Base-by-base conservation (phyloP, 257 asterid genomes). In the Buddleja alternifolia region DNA sequence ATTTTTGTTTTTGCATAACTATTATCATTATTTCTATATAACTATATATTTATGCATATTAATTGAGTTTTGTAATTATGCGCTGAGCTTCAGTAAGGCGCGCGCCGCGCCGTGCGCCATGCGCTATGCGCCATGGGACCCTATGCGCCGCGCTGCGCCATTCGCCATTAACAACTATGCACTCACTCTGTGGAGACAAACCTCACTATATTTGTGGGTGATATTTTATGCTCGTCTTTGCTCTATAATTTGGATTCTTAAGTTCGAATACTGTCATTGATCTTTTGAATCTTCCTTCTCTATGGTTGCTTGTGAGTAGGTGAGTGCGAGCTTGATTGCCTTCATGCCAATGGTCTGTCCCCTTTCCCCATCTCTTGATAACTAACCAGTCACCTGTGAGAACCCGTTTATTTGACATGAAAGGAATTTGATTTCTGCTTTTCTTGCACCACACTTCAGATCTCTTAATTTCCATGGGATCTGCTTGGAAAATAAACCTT, bases 171-270 rank as follows among this genome's bases (percentile, higher is more conserved):
- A n/a, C n/a, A n/a, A n/a, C n/a, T n/a, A n/a, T n/a, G n/a, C n/a
- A n/a, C n/a, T n/a, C 50, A 48, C 61, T 67, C 60, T 60, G 54
- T 60, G 16, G 47, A 46, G 34, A 51, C 71, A 36, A 48, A 40
- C 62, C 8, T 46, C 23, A 60, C 53, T 36, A 70, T 58, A 20
- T 58, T 55, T 63, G 0, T 60, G 58, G 19, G 54, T 62, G 62
- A 40, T 24, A 64, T n/a, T 9, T 50, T 51, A 10, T 16, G 47
- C 44, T 32, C 17, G 52, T 44, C 45, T 47, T 56, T 67, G 20
- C 78, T 29, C 19, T n/a, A 4, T 56, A 48, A 17, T 15, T 63
- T 56, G 48, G 64, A 63, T 6, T 15, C 36, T 62, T 12, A 10
- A 51, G 51, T 3, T 19, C 11, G 65, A 40, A 52, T 58, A 41